Conservation (phyloP, 192 early-diverging fungal genomes). For the Coemansia sp. region DNA sequence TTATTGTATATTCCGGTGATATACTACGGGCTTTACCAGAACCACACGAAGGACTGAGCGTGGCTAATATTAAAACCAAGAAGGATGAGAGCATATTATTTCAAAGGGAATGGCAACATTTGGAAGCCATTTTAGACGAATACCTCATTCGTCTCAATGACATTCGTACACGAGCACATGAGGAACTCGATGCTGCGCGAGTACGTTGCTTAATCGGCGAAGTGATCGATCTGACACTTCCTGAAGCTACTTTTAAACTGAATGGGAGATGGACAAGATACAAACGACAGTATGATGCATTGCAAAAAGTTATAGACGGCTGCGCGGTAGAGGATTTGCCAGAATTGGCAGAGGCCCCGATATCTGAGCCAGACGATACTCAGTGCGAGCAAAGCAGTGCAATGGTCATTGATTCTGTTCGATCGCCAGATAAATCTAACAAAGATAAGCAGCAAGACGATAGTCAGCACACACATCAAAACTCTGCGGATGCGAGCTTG, state of each 20-base stretch:
- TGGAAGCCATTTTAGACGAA: constrained; percentile 47
- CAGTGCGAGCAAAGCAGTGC: not conserved
- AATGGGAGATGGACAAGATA: constrained; percentile 20
- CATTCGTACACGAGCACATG: constrained; percentile 43
- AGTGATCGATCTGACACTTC: constrained; percentile 41
- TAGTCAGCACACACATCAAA: not conserved
- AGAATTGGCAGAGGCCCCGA: not conserved
- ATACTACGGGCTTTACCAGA: constrained; percentile 47
- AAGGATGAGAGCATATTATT: constrained; percentile 46
- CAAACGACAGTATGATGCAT: constrained; percentile 33
- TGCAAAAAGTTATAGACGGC: constrained; percentile 32
- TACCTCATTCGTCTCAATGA: constrained; percentile 46
- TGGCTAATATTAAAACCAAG: constrained; percentile 50
- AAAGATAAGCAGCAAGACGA: not conserved
- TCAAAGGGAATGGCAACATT: constrained; percentile 49
- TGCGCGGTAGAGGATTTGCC: constrained; percentile 16
- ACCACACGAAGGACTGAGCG: constrained; percentile 45
- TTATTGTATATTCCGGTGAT: constrained; percentile 52
- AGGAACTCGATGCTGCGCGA: constrained; percentile 48
- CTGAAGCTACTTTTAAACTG: constrained; percentile 31
- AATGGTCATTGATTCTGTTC: constrained; percentile 1
- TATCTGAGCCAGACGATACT: not conserved
- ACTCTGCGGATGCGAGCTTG: not conserved
- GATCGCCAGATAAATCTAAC: constrained; percentile 9
- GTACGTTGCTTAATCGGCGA: constrained; percentile 40